Evolutionary conservation across 139 green algal species (phyloP).

Genomic region (Chlamydomonas urium): DNA sequence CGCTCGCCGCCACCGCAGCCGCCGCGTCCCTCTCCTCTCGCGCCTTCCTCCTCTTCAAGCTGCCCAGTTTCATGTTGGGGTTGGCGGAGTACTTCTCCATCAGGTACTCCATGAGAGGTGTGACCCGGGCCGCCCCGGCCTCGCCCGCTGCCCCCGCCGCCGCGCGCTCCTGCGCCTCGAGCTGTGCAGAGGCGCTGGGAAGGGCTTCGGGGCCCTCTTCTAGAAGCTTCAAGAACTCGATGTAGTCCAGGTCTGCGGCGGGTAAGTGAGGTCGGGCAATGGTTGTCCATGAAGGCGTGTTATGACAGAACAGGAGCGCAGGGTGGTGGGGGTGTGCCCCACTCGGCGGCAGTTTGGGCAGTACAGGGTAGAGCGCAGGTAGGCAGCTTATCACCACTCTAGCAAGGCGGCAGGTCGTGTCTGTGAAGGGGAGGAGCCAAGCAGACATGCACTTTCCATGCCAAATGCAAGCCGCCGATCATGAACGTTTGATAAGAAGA

Average conservation of each 20-base stretch:
- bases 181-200: conserved; percentile 40
- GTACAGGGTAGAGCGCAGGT: not conserved
- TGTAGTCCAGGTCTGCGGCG: conserved; percentile 62
- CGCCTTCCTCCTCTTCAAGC: not conserved
- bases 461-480: too few species aligned
- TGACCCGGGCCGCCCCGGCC: not conserved
- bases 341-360: not conserved
- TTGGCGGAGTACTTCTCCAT: conserved; percentile 13
- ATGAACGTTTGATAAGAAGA: not conserved
- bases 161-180: conserved; percentile 20
- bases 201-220: conserved; percentile 40
- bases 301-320: not conserved
- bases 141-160: not conserved
- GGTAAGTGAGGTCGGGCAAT: not conserved
- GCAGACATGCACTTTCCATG: too few species aligned
- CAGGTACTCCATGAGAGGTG: conserved; percentile 24
- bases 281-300: not conserved
- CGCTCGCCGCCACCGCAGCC: not conserved
- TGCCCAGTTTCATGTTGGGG: conserved; percentile 14
- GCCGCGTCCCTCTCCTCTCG: not conserved
- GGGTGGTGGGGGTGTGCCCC: too few species aligned
- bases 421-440: too few species aligned
- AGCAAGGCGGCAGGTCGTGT: too few species aligned
- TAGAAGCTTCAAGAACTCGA: conserved; percentile 50
- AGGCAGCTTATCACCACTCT: too few species aligned